These are phyloP conservation scores for Flagelloscypha sp. DNA, from an alignment of 768 basidiomycete genomes.

Conservation along the genomic window DNA sequence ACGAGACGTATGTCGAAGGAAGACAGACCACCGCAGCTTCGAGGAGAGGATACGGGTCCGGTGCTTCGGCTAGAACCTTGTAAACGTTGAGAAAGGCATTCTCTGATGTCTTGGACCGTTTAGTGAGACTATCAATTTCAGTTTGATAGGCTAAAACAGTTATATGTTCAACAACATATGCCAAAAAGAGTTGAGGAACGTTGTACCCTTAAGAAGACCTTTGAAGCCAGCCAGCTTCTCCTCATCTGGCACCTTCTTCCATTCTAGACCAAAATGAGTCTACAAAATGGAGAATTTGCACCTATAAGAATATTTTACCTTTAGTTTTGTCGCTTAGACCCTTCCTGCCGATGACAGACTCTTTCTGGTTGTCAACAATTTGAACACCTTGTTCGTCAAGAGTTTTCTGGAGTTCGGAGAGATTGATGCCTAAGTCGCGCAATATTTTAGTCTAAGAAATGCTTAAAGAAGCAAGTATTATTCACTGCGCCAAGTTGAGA, in stretches of 20 bases:
- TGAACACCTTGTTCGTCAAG: slow-evolving; percentile 91
- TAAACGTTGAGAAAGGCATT: slow-evolving; percentile 96
- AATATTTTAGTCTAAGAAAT: not conserved
- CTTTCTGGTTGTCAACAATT: slow-evolving; percentile 97
- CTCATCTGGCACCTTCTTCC: slow-evolving; percentile 88
- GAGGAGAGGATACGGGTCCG: slow-evolving; percentile 93
- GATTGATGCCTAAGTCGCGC: slow-evolving; percentile 59
- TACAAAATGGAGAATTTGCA: not conserved
- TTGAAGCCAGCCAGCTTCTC: slow-evolving; percentile 88
- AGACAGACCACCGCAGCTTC: slow-evolving; percentile 80
- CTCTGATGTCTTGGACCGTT: slow-evolving; percentile 86
- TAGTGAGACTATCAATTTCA: slow-evolving; percentile 93
- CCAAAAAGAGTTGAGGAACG: no score
- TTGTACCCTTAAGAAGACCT: slow-evolving; percentile 74
- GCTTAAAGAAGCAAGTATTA: slow-evolving; percentile 2
- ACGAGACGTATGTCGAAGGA: not conserved
- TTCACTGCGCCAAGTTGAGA: slow-evolving; percentile 87
- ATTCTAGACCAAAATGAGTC: slow-evolving; percentile 46
- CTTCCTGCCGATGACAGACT: slow-evolving; percentile 89
- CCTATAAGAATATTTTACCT: slow-evolving; percentile 36
- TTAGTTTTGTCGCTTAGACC: slow-evolving; percentile 92
- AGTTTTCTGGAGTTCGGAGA: slow-evolving; percentile 85
- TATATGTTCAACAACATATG: slow-evolving; percentile 3
- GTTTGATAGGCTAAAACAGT: slow-evolving; percentile 72
- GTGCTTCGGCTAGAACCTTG: slow-evolving; percentile 93